phyloP scores from a whole-genome alignment of 108 stramenopile species.

The Fragilaria radians region DNA sequence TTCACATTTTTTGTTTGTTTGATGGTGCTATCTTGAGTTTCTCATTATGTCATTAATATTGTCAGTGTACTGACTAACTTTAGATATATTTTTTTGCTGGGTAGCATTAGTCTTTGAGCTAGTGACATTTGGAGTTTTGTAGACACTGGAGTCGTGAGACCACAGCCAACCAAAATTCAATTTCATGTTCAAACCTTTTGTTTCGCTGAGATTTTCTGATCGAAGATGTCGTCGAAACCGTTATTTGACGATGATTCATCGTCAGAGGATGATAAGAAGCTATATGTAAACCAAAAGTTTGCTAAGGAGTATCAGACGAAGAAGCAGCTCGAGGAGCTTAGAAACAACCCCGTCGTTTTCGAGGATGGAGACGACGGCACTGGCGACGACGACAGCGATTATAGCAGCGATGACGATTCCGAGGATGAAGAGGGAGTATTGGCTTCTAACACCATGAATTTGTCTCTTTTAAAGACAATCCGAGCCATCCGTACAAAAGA shows the following conservation, averaged over 20 bases:
- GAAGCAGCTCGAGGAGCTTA: slow-evolving; percentile 70
- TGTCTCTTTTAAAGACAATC: slow-evolving; percentile 69
- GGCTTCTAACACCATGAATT: slow-evolving; percentile 58
- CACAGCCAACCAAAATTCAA: too few species aligned
- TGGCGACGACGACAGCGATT: slow-evolving; percentile 39
- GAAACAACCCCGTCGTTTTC: slow-evolving; percentile 12
- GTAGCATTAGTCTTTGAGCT: too few species aligned
- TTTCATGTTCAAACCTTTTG: too few species aligned
- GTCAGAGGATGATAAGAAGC: neutral
- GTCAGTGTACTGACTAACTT: too few species aligned
- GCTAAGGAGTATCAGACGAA: slow-evolving; percentile 60
- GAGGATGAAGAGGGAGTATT: slow-evolving; percentile 78
- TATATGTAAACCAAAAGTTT: slow-evolving; percentile 57
- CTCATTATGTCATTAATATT: too few species aligned
- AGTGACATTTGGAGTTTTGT: too few species aligned
- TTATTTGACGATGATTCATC: neutral
- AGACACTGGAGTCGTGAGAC: too few species aligned
- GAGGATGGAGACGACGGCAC: slow-evolving; percentile 20
- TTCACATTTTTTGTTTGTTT: too few species aligned
- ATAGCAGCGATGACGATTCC: slow-evolving; percentile 29
- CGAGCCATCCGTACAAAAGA: slow-evolving; percentile 72
- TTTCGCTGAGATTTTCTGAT: too few species aligned
- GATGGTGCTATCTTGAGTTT: too few species aligned
- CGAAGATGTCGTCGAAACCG: neutral
- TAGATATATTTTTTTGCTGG: too few species aligned